A percentile compares a stretch with the other conserved stretches of the same genome.
These are phyloP conservation scores for Mycosarcoma mackinlayi DNA, from an alignment of 1,284 basidiomycete genomes.

Conservation along the genomic window DNA sequence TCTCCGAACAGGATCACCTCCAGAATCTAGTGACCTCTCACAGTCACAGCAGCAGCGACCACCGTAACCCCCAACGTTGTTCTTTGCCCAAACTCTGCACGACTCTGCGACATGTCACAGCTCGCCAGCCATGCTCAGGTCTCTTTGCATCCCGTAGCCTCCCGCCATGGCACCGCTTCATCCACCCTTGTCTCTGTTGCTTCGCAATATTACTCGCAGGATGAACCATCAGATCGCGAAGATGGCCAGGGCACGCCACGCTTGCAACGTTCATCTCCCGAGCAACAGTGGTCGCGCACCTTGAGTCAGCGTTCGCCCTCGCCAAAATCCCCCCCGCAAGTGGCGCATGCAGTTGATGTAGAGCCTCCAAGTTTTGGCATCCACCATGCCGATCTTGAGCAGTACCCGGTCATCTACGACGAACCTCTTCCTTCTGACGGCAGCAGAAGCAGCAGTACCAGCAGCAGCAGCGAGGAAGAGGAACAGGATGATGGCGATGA, in stretches of 20 bases:
- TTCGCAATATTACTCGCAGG: conserved; percentile 2
- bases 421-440: conserved; percentile 21
- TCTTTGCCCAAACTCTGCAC: too few relatives aligned
- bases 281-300: conserved; percentile 9
- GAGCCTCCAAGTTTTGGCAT: conserved; percentile 43
- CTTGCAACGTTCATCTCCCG: conserved; percentile 20
- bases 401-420: conserved; percentile 52
- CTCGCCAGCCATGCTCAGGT: conserved; percentile 43
- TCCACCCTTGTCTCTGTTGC: conserved; percentile 53
- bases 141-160: conserved; percentile 58
- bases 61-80: background rate
- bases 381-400: conserved; percentile 49
- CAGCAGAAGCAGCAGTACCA: conserved; percentile 4
- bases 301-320: conserved; percentile 24
- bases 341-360: conserved; percentile 1
- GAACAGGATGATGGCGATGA: conserved; percentile 15
- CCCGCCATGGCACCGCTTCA: conserved; percentile 46
- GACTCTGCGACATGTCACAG: conserved; percentile 41
- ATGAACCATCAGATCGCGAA: conserved; percentile 16
- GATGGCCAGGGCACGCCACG: conserved; percentile 28
- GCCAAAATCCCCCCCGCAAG: conserved; percentile 24
- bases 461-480: conserved; percentile 5
- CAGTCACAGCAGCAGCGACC: too few relatives aligned
- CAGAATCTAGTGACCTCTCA: too few relatives aligned
- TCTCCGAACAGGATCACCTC: too few relatives aligned